Base-by-base conservation (phyloP, 805 yeast species). In the Saccharomycopsis fodiens region DNA sequence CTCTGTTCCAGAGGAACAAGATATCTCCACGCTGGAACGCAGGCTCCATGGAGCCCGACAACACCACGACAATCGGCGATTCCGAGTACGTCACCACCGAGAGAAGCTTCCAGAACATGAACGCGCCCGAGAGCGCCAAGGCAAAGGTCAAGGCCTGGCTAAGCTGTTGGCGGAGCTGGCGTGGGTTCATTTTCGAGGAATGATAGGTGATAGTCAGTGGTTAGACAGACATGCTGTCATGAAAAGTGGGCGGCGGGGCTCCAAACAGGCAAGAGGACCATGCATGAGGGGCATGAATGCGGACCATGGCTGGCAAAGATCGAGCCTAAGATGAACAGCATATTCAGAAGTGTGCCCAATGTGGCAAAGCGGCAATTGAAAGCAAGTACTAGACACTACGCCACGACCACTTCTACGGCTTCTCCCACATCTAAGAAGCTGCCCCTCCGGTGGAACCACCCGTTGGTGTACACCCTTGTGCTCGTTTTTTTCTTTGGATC, bases 11-110 rank as follows among this genome's bases (percentile, higher is more conserved):
- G 46, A 93, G 68, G 57, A 93, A 81, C 51, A 93, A 67, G 15
- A 93, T 82, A 61, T 93, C 98, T 42, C 98, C 98, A 65, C 98
- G 77, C 65, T 93, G 97, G 73, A 93, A 93, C 1, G 98, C 98
- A 2, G 98, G 98, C 62, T 93, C 98, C 98, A 93, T 93, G 2
- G 97, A 91, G 4, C 98, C 98, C 1, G 97, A 88, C 41, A 93
- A 74, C 7, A 93, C 98, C 23, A 93, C 98, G 17, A 93, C 98
- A 20, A 93, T 78, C 17, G 98, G 98, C 1, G 97, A 85, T 50
- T 85, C 81, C 0, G 96, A 79, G 64, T 86, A 79, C 8, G 96
- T 73, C 1, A 79, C 68, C 3, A 91, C 68, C 1, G 87, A 78
- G 13, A 91, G 69, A 0, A 85, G 76, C 59, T 86, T 87, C 95